These are phyloP conservation scores for Pestalotiopsis fici DNA, from an alignment of 2,329 filamentous ascomycete genomes.

Conservation along the genomic window DNA sequence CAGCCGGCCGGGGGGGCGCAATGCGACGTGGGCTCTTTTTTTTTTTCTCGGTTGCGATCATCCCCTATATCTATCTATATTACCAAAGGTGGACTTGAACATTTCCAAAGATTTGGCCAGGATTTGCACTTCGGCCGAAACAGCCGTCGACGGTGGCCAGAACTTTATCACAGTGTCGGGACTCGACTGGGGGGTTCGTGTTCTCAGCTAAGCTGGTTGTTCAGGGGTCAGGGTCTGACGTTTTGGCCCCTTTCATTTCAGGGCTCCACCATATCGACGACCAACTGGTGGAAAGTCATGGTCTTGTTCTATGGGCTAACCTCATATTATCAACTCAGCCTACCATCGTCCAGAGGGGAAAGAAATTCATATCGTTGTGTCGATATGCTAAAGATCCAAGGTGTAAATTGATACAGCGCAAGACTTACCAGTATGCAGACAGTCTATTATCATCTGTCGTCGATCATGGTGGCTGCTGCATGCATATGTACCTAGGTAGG, in stretches of 20 bases:
- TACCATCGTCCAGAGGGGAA: not conserved
- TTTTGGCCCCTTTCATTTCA: slow-evolving; percentile 1
- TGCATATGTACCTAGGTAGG: not conserved
- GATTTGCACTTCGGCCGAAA: not conserved
- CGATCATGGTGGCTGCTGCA: not conserved
- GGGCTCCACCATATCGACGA: not conserved
- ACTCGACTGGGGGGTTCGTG: not conserved
- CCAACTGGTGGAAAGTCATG: not conserved
- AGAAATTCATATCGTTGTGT: no score
- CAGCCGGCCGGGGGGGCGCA: not conserved
- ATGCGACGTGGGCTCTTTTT: not conserved
- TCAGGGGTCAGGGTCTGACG: not conserved
- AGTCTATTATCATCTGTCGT: not conserved
- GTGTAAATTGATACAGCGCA: no score
- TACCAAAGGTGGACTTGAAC: not conserved
- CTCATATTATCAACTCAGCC: not conserved
- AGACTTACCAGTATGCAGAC: no score
- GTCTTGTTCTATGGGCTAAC: not conserved
- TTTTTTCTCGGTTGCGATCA: not conserved
- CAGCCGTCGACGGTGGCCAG: not conserved
- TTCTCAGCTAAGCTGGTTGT: not conserved
- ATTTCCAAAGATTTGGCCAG: not conserved
- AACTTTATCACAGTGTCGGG: not conserved
- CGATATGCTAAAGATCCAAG: no score
- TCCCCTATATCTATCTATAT: not conserved